Conservation (phyloP, 352 stramenopile species). For the Elongisporangium prolatum region DNA sequence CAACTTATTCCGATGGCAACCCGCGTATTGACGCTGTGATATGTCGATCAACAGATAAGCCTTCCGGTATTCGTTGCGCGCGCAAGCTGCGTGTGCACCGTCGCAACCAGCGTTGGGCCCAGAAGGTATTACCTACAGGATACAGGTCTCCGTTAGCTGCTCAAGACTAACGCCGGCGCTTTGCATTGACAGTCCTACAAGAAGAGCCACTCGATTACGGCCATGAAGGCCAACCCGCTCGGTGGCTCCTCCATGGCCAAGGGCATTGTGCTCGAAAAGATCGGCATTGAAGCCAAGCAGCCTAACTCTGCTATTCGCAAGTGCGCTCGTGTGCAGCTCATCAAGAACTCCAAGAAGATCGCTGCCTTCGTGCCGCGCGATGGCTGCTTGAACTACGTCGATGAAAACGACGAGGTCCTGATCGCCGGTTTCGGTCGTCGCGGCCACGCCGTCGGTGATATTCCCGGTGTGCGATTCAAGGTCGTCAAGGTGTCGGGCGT, state of each 20-base stretch:
- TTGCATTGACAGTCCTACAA: slow-evolving; percentile 90
- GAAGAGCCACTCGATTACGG: slow-evolving; percentile 99
- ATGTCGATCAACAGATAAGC: slow-evolving; percentile 89
- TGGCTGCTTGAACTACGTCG: slow-evolving; percentile 99
- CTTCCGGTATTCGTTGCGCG: slow-evolving; percentile 97
- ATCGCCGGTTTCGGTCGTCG: slow-evolving; percentile 99
- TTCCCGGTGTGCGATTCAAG: slow-evolving; percentile 99
- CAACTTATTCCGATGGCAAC: background rate
- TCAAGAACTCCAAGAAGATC: slow-evolving; percentile 99
- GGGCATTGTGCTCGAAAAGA: slow-evolving; percentile 99
- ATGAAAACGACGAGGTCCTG: slow-evolving; percentile 99
- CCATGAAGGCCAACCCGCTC: slow-evolving; percentile 99
- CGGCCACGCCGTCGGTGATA: slow-evolving; percentile 99
- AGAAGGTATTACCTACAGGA: slow-evolving; percentile 56
- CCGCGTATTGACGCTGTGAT: slow-evolving; percentile 1
- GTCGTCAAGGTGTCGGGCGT: slow-evolving; percentile 99
- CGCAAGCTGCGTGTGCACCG: slow-evolving; percentile 99
- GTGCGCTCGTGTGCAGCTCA: slow-evolving; percentile 99
- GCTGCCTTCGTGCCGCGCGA: slow-evolving; percentile 99
- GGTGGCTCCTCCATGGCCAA: slow-evolving; percentile 99
- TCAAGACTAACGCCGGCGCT: slow-evolving; percentile 1
- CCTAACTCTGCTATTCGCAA: slow-evolving; percentile 99
- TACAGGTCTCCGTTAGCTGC: background rate
- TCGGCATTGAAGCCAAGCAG: slow-evolving; percentile 99
- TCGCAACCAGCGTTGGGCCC: slow-evolving; percentile 96